Evolutionary conservation across 176 grass and related monocot species (phyloP), one percentile per base, ranked within the genome.

Genomic region (Musa acuminata): DNA sequence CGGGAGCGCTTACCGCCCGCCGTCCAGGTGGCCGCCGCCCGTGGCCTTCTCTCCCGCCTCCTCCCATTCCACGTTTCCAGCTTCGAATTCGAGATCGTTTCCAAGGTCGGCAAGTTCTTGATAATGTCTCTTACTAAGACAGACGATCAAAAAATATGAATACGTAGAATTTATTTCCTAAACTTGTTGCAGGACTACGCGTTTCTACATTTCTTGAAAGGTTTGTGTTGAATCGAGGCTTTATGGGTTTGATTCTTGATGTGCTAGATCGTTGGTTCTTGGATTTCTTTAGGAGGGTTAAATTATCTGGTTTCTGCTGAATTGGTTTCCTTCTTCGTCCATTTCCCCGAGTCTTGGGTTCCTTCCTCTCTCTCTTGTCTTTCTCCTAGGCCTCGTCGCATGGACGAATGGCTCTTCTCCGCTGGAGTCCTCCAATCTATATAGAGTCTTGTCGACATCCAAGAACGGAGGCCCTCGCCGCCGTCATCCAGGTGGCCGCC

Each of bases 61-160:
- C 83, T 91, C 11, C 89, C 83, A 4, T 91, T 85, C n/a, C 89
- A 91, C 62, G 66, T 75, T 10, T 48, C 71, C 54, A 91, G 89
- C 85, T 91, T 91, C 60, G 83, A 88, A 16, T 91, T 91, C 75
- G 6, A 79, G 53, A 60, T 91, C 80, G 23, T 86, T 68, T 69
- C 85, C 27, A 79, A 19, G 89, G 89, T 91, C 74, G 54, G 73
- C 23, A 35, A 35, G 27, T 72, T 74, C 79, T 80, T 68, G 10
- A 8, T 50, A n/a, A 26, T 23, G 17, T 48, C 0, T 54, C 19
- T 35, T 35, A 35, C 29, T 35, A 0, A 35, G 29, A 35, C 29
- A 4, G 27, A 29, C 27, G 27, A 5, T 35, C 29, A 35, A 35
- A 35, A 5, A 35, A 35, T 35, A 5, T 35, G 3, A 35, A 35